Base-by-base conservation (phyloP, 345 rosid species). In the Hibiscus trionum region DNA sequence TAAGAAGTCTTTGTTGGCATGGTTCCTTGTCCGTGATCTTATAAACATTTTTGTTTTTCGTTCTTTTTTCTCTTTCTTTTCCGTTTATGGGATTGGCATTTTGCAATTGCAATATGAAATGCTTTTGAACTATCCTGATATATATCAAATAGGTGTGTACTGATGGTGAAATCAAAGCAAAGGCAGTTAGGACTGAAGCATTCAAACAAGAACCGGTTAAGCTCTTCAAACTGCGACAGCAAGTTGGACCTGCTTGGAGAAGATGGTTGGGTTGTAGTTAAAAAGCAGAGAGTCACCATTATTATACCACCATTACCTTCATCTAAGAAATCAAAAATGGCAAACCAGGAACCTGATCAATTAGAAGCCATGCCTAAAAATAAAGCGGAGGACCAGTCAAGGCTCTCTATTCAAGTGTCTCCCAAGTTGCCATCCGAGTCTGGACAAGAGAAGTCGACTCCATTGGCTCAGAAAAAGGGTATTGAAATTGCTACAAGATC, bases 181-280 rank as follows among this genome's bases (percentile, higher is more conserved):
- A 79, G 31, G 31, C 85, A 61, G 60, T 70, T 70, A 35, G 81
- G 59, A 35, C 72, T 72, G 21, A 72, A 49, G 42, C 60, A 66
- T 60, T 76, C 69, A 57, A 75, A 68, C 47, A 44, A 44, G 47
- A 44, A 44, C 12, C 3, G 47, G 3, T 44, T 44, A 44, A 9
- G 47, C 14, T 44, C 47, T 44, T 44, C 47, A 44, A 44, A 44
- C 47, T 11, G 47, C 47, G 0, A 44, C 47, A 44, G 63, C 66
- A 79, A 79, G 64, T 79, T 76, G 53, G 82, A 64, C 49, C 37
- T 74, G 29, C 71, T 33, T 58, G 86, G 72, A 52, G 90, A 85
- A 71, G 95, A 86, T 27, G 72, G 84, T 79, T 91, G 97, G 97
- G 79, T 89, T 5, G 70, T 89, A 16, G 91, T 91, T 78, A 89